Evolutionary conservation across 345 rosid species (phyloP).

Genomic region (Dovyalis caffra): DNA sequence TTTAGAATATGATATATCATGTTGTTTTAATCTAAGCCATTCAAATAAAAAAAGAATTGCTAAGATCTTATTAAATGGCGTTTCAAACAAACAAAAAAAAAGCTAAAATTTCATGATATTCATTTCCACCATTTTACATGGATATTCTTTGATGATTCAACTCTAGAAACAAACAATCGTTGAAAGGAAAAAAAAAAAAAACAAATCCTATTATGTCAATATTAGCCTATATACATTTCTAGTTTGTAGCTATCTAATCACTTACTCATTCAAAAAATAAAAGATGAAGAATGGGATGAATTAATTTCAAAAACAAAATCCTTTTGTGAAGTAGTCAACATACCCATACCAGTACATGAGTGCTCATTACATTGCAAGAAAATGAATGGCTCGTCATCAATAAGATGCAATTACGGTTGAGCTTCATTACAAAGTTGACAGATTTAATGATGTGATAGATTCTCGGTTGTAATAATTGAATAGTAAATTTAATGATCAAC

Average conservation of each 20-base stretch:
- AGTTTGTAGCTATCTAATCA: not conserved
- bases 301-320: too few relatives aligned
- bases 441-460: too few relatives aligned
- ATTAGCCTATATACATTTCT: not conserved
- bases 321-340: too few relatives aligned
- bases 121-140: not conserved
- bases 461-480: too few relatives aligned
- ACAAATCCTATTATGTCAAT: not conserved
- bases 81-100: not conserved
- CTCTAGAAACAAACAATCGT: not conserved
- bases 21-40: not conserved
- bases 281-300: too few relatives aligned
- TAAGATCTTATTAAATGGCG: not conserved
- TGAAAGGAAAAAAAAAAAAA: not conserved
- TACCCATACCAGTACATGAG: too few relatives aligned
- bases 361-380: too few relatives aligned
- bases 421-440: too few relatives aligned
- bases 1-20: not conserved
- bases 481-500: too few relatives aligned
- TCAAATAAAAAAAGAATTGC: not conserved
- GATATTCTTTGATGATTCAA: not conserved
- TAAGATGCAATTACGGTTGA: too few relatives aligned
- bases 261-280: too few relatives aligned
- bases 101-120: not conserved
- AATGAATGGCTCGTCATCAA: too few relatives aligned